phyloP scores from a whole-genome alignment of 345 rosid genomes.

The Adansonia digitata region DNA sequence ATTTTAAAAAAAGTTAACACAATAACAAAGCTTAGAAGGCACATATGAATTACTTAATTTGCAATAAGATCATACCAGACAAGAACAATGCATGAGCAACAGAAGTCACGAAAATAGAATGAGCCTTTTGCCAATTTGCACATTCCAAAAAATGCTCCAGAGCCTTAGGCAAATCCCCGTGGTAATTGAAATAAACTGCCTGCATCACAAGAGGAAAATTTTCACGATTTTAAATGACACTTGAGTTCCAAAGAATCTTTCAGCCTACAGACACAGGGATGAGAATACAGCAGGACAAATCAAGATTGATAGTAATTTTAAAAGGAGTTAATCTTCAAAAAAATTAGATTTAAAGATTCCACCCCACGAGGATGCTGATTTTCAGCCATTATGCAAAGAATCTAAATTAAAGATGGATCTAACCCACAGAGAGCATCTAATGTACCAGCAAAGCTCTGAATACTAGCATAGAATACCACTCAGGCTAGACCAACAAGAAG shows the following conservation, averaged over 20 bases:
- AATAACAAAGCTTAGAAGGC: conserved; percentile 6
- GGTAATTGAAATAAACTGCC: conserved; percentile 77
- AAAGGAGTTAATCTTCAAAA: not conserved
- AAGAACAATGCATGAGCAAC: conserved; percentile 68
- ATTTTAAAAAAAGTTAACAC: not conserved
- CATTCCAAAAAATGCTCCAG: conserved; percentile 82
- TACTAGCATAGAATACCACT: not conserved
- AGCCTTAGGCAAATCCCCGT: conserved; percentile 64
- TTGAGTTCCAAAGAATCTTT: not conserved
- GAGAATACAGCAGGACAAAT: not conserved
- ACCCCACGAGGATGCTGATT: not conserved
- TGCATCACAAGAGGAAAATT: conserved; percentile 28
- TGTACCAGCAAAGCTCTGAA: not conserved
- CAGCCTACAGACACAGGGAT: not conserved
- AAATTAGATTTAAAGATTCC: not conserved
- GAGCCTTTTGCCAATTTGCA: conserved; percentile 89
- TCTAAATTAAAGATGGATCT: not conserved
- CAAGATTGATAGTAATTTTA: not conserved
- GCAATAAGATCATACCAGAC: conserved; percentile 50
- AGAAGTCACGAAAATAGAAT: conserved; percentile 67
- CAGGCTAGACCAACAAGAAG: not conserved
- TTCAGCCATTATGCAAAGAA: not conserved
- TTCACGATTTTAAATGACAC: not conserved
- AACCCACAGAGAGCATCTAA: not conserved
- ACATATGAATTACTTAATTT: conserved; percentile 6